A percentile compares a stretch with the other conserved stretches of the same genome.
Conservation (phyloP, 306 rosid species). For the Vachellia collinsii region DNA sequence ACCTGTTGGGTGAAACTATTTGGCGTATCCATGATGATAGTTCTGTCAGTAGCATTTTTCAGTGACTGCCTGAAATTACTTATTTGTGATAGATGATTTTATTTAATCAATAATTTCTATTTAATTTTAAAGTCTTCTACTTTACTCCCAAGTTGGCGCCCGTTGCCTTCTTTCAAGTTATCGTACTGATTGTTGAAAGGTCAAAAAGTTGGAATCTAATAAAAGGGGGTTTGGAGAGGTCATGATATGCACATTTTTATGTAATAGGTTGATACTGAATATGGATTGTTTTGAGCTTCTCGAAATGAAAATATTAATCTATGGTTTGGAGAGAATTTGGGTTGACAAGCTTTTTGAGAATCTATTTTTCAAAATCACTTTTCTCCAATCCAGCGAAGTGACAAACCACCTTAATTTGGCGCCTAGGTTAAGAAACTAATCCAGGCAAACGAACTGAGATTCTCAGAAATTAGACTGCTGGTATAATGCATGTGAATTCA, state of each 20-base stretch:
- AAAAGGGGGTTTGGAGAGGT: too few species aligned
- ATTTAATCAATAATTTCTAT: conserved; percentile 23
- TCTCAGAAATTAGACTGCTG: not conserved
- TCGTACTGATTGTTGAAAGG: not conserved
- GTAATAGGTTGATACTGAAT: too few species aligned
- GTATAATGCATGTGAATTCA: not conserved
- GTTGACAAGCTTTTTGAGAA: too few species aligned
- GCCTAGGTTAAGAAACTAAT: not conserved
- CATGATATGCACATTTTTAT: too few species aligned
- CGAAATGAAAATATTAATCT: too few species aligned
- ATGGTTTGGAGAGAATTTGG: too few species aligned
- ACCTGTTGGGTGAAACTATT: conserved; percentile 91
- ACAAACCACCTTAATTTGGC: not conserved
- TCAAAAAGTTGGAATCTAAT: not conserved
- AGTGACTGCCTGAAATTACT: conserved; percentile 28
- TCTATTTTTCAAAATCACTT: too few species aligned
- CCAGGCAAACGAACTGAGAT: not conserved
- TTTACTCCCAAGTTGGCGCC: not conserved
- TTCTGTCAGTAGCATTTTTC: conserved; percentile 96
- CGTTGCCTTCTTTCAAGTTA: not conserved
- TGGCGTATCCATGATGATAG: conserved; percentile 92
- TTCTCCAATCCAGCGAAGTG: too few species aligned
- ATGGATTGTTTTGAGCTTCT: too few species aligned
- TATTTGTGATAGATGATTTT: not conserved
- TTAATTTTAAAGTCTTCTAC: not conserved